A percentile compares a stretch with the other conserved stretches of the same genome.
phyloP scores from a whole-genome alignment of 2,329 filamentous ascomycete species.

The Xylaria sp. region DNA sequence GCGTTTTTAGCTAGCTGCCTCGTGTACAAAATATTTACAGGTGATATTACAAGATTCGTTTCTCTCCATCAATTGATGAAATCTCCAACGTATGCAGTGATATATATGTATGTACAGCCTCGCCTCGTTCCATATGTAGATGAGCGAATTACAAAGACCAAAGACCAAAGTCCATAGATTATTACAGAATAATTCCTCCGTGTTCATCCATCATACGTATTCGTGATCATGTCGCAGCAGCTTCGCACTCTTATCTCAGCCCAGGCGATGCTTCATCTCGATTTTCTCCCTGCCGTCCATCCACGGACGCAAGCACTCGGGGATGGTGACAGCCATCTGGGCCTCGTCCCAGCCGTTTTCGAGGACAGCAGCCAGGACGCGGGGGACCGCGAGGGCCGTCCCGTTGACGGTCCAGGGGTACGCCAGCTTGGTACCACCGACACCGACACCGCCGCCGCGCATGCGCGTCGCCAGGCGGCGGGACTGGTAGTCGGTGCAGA shows the following conservation, averaged over 20 bases:
- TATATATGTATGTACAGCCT: not conserved
- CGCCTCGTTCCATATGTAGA: not conserved
- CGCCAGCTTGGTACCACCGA: constrained; percentile 54
- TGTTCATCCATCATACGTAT: not conserved
- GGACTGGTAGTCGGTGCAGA: constrained; percentile 95
- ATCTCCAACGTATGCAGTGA: not conserved
- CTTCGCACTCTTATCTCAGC: constrained; percentile 13
- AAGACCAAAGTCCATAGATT: not conserved
- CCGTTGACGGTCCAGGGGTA: constrained; percentile 95
- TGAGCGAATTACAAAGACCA: not conserved
- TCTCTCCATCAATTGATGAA: not conserved
- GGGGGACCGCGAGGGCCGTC: constrained; percentile 89
- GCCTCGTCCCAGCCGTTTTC: constrained; percentile 90
- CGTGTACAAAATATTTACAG: constrained; percentile 12
- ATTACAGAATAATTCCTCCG: not conserved
- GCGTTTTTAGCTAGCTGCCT: not conserved
- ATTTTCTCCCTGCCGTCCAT: constrained; percentile 82
- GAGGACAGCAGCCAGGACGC: constrained; percentile 86
- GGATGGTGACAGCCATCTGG: constrained; percentile 74
- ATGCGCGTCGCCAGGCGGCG: constrained; percentile 81
- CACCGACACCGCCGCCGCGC: constrained; percentile 55
- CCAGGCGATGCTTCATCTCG: constrained; percentile 51
- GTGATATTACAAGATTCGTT: constrained; percentile 5
- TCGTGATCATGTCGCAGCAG: not conserved
- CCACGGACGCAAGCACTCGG: constrained; percentile 81